Evolutionary conservation across 1,284 basidiomycete genomes (phyloP), one percentile per base, ranked within the genome.

Genomic region (Singerocomus inundabilis): DNA sequence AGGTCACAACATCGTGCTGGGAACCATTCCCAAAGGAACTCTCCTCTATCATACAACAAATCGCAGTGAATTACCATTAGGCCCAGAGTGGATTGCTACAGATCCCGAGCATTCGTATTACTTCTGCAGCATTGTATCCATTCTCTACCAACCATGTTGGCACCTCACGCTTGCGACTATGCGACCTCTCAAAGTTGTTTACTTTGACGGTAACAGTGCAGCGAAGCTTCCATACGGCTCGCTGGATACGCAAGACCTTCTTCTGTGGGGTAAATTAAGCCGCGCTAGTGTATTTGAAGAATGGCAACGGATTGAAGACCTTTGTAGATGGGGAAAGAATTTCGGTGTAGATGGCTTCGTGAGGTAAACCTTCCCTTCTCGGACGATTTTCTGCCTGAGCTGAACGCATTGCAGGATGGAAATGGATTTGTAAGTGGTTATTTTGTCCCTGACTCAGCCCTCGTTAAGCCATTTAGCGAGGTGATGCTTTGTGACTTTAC

Each of bases 1-100:
- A 74, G 75, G 77, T 3, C 77, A 78, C 51, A 70, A 57, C 29
- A 60, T 79, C 21, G 70, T 78, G 16, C 72, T 70, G 1, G 76
- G 69, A 10, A 66, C 39, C 1, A 61, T 78, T 33, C 70, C 73
- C 0, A 52, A 62, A 4, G 74, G 73, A 16, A 76, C 72, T 1
- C 51, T 74, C 8, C 56, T 79, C 8, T 78, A 77, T 42, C 76
- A 73, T 50, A 72, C 71, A 6, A 50, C 62, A 0, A 18, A 11
- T 15, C 48, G 52, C 29, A 35, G 53, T 1, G 40, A 62, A n/a
- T 39, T 70, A n/a, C 72, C 75, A 16, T 38, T 51, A 0, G 54
- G 49, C 10, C 70, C 71, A 2, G 76, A 55, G 68, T 72, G 13
- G 76, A 77, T 51, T 72, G 77, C 57, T 71, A 73, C n/a, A n/a